A percentile compares a stretch with the other conserved stretches of the same genome.
Conservation (phyloP, 1,284 basidiomycete genomes). For the Rhodotorula sp. region DNA sequence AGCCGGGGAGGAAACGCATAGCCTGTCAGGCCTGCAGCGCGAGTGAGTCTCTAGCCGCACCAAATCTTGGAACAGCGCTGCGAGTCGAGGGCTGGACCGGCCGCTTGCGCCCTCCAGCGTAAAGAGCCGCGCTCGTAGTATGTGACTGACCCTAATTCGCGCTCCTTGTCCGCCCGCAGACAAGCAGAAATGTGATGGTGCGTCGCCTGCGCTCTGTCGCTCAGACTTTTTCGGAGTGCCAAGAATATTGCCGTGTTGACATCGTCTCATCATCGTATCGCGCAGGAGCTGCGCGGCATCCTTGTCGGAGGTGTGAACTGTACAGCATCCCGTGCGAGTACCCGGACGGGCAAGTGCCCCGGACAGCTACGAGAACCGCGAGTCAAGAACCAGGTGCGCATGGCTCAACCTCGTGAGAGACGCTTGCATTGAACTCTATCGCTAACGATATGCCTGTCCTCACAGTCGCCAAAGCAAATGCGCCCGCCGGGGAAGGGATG, state of each 20-base stretch:
- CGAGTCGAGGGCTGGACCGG: background rate
- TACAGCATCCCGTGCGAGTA: constrained; percentile 18
- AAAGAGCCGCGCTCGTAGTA: no score
- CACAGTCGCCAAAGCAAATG: background rate
- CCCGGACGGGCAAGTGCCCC: constrained; percentile 21
- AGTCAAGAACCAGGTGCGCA: no score
- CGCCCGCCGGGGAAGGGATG: background rate
- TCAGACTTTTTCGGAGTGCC: no score
- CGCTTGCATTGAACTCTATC: no score
- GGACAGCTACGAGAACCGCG: constrained; percentile 4
- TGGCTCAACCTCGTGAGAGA: no score
- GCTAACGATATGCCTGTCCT: no score
- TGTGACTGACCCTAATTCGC: background rate
- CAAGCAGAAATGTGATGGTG: constrained; percentile 22
- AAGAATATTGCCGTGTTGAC: background rate
- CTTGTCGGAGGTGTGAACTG: constrained; percentile 33
- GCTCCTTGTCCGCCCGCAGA: background rate
- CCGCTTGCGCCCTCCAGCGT: no score
- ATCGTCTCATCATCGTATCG: background rate
- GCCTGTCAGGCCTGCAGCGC: constrained; percentile 10
- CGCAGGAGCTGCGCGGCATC: constrained; percentile 2
- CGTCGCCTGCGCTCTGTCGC: background rate
- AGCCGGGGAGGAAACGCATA: constrained; percentile 4
- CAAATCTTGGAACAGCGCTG: no score
- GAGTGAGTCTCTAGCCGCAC: background rate